Percentiles rank a stretch among this genome's conserved stretches.
Conservation (phyloP, 768 basidiomycete genomes). For the Russula sp. region DNA sequence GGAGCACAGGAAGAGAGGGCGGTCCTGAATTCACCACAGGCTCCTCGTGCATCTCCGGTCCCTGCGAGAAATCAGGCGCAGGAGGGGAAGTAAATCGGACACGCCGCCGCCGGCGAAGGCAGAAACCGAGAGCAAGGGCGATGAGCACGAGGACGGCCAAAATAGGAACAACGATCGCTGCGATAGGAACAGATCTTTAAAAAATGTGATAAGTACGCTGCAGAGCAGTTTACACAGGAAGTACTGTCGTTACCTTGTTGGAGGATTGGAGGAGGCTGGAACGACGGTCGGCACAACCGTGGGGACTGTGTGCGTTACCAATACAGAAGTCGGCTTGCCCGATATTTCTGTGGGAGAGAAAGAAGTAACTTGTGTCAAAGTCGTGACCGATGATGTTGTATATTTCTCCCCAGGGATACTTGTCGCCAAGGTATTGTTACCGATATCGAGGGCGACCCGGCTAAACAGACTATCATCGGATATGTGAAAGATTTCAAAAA, state of each 20-base stretch:
- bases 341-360: neutral
- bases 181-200: slow-evolving; percentile 1
- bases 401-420: no score
- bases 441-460: neutral
- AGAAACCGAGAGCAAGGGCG: neutral
- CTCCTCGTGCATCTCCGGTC: neutral
- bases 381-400: neutral
- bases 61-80: neutral
- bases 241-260: neutral
- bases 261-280: neutral
- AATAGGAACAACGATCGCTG: slow-evolving; percentile 2
- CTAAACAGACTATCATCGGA: neutral
- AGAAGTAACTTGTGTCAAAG: neutral
- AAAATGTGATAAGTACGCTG: neutral
- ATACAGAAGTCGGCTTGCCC: neutral
- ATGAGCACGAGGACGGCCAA: neutral
- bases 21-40: neutral
- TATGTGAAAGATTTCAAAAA: neutral
- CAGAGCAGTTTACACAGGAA: neutral
- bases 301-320: neutral
- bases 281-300: neutral
- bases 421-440: neutral
- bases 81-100: neutral
- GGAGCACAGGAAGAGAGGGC: neutral
- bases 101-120: neutral